A percentile compares a stretch with the other conserved stretches of the same genome.
These are phyloP conservation scores for Sapria himalayana DNA, from an alignment of 345 rosid genomes.

Conservation along the genomic window DNA sequence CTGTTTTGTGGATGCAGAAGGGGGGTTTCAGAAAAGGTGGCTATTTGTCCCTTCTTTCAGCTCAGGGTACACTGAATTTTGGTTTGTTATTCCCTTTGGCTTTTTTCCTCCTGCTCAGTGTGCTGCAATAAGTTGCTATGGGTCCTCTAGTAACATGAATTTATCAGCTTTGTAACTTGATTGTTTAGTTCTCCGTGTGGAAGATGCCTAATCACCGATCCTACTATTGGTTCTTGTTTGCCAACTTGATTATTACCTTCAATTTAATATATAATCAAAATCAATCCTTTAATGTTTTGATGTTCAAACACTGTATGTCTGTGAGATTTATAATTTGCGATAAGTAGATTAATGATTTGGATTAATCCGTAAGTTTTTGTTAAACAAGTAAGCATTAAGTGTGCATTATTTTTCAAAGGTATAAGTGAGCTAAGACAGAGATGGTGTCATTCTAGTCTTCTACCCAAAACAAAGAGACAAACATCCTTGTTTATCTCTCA, in stretches of 20 bases:
- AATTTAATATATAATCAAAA: too few species aligned
- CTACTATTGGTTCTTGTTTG: too few species aligned
- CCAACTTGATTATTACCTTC: too few species aligned
- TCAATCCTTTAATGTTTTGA: too few species aligned
- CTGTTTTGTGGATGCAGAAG: slow-evolving; percentile 17
- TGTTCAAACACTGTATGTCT: too few species aligned
- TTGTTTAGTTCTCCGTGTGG: slow-evolving; percentile 1
- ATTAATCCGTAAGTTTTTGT: too few species aligned
- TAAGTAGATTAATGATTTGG: too few species aligned
- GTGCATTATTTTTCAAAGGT: slow-evolving; percentile 27
- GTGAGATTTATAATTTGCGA: too few species aligned
- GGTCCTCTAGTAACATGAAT: slow-evolving; percentile 1
- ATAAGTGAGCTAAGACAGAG: slow-evolving; percentile 41
- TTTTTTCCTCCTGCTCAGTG: neutral
- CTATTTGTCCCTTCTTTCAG: slow-evolving; percentile 27
- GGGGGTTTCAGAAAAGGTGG: slow-evolving; percentile 26
- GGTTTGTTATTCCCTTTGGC: neutral
- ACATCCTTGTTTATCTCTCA: slow-evolving; percentile 47
- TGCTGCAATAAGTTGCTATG: slow-evolving; percentile 2
- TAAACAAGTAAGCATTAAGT: too few species aligned
- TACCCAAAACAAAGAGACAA: slow-evolving; percentile 18
- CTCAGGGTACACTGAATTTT: slow-evolving; percentile 16
- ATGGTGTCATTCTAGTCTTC: slow-evolving; percentile 32
- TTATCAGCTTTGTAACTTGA: slow-evolving; percentile 4
- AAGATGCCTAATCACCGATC: too few species aligned